Conservation (phyloP, 768 basidiomycete species). For the Coprinopsis sp. region DNA sequence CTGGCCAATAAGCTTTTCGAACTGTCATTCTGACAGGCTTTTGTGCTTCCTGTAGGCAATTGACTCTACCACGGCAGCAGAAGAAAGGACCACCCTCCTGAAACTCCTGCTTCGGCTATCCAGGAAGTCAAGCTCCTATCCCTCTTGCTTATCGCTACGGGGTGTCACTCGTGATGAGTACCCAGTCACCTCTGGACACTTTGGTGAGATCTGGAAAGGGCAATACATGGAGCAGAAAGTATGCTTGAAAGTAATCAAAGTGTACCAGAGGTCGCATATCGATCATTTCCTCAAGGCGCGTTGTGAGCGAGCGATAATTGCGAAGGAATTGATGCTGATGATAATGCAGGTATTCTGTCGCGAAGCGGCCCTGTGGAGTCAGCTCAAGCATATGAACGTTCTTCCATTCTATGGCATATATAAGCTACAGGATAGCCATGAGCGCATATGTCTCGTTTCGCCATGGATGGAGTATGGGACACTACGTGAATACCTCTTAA, state of each 20-base stretch:
- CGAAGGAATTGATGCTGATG: background rate
- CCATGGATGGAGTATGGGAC: slow-evolving; percentile 14
- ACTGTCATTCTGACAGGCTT: too few relatives aligned
- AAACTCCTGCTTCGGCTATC: slow-evolving; percentile 2
- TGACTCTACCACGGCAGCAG: background rate
- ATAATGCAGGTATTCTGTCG: background rate
- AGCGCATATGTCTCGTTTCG: slow-evolving; percentile 9
- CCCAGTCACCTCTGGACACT: slow-evolving; percentile 5
- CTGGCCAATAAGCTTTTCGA: background rate
- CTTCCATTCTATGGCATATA: slow-evolving; percentile 13
- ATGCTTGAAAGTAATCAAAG: slow-evolving; percentile 3
- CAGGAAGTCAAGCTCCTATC: background rate
- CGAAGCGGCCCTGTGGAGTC: slow-evolving; percentile 10
- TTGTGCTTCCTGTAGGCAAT: slow-evolving; percentile 1
- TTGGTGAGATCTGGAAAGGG: slow-evolving; percentile 8
- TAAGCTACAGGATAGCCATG: slow-evolving; percentile 3
- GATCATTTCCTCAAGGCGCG: too few relatives aligned
- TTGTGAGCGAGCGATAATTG: background rate
- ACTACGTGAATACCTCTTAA: slow-evolving; percentile 2
- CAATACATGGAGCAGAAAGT: background rate
- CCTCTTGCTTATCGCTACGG: slow-evolving; percentile 4
- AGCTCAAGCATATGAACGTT: slow-evolving; percentile 8
- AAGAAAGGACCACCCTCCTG: background rate
- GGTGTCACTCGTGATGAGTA: background rate
- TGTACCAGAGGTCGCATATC: too few relatives aligned